Conservation (phyloP, 1,139 yeast genomes). For the Scheffersomyces lignicola region DNA sequence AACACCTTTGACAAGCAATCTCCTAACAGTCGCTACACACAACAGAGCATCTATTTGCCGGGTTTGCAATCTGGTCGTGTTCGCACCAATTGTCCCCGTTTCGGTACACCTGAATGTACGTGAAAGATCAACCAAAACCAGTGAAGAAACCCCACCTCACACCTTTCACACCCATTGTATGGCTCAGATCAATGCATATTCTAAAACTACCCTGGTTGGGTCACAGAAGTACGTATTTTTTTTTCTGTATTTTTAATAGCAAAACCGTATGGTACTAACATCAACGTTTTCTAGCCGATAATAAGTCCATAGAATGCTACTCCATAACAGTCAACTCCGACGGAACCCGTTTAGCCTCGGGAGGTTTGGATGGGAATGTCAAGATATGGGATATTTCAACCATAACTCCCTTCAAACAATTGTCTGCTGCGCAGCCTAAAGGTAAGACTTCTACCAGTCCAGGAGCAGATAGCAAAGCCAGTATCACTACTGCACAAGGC, state of each 20-base stretch:
- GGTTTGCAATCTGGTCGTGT: no score
- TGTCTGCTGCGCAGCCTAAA: constrained; percentile 6
- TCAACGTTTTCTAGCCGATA: constrained; percentile 56
- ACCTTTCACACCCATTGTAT: no score
- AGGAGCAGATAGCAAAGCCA: constrained; percentile 7
- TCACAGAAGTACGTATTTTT: constrained; percentile 53
- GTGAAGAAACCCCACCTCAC: no score
- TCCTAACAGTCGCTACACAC: no score
- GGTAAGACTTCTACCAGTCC: constrained; percentile 6
- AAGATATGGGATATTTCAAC: constrained; percentile 80
- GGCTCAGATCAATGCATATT: constrained; percentile 52
- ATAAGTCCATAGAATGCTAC: constrained; percentile 79
- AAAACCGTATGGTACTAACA: constrained; percentile 14
- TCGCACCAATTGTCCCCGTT: no score
- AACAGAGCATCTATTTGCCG: no score
- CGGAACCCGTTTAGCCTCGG: constrained; percentile 85
- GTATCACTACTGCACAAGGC: constrained; percentile 5
- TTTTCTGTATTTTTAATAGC: constrained; percentile 8
- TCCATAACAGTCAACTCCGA: constrained; percentile 79
- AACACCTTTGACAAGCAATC: no score
- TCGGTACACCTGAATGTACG: no score
- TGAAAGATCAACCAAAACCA: no score
- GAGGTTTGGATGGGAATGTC: constrained; percentile 93
- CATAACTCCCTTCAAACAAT: constrained; percentile 20
- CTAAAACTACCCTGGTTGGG: constrained; percentile 84